Percentiles rank a stretch among this genome's conserved stretches.
Conservation (phyloP, 306 rosid species). For the Vicia sativa region DNA sequence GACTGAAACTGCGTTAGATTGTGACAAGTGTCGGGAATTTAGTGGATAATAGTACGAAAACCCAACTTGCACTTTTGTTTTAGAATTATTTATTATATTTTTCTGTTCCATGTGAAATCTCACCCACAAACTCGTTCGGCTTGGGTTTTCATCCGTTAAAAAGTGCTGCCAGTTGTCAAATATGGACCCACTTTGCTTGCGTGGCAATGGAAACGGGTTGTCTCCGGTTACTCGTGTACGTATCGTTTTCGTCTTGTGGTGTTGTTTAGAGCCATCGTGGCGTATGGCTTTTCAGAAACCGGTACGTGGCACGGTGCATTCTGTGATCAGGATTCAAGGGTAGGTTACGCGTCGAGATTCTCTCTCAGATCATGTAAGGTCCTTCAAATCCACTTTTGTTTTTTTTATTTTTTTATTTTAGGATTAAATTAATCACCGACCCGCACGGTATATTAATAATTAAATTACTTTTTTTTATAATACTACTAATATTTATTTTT, state of each 20-base stretch:
- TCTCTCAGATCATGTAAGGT: background rate
- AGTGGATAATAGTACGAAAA: slow-evolving; percentile 41
- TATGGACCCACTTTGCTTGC: slow-evolving; percentile 47
- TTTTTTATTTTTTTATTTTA: too few species aligned
- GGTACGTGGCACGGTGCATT: slow-evolving; percentile 35
- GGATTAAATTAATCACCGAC: too few species aligned
- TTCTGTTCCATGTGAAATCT: slow-evolving; percentile 40
- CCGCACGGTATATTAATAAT: too few species aligned
- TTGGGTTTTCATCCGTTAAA: slow-evolving; percentile 48
- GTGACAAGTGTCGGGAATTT: slow-evolving; percentile 53
- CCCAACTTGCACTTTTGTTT: slow-evolving; percentile 50
- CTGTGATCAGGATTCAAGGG: background rate
- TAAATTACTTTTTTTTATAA: too few species aligned
- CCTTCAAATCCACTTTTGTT: too few species aligned
- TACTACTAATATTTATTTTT: too few species aligned
- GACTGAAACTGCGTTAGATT: slow-evolving; percentile 22
- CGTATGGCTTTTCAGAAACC: slow-evolving; percentile 33
- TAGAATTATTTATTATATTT: background rate
- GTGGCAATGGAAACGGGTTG: slow-evolving; percentile 41
- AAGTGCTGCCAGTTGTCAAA: slow-evolving; percentile 56
- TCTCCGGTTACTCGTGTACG: slow-evolving; percentile 40
- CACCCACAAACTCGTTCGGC: slow-evolving; percentile 60
- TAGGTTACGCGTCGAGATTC: background rate
- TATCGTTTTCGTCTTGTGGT: background rate
- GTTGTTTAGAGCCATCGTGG: slow-evolving; percentile 19